phyloP scores from a whole-genome alignment of 257 asterid genomes.

The Leptodermis oblonga region DNA sequence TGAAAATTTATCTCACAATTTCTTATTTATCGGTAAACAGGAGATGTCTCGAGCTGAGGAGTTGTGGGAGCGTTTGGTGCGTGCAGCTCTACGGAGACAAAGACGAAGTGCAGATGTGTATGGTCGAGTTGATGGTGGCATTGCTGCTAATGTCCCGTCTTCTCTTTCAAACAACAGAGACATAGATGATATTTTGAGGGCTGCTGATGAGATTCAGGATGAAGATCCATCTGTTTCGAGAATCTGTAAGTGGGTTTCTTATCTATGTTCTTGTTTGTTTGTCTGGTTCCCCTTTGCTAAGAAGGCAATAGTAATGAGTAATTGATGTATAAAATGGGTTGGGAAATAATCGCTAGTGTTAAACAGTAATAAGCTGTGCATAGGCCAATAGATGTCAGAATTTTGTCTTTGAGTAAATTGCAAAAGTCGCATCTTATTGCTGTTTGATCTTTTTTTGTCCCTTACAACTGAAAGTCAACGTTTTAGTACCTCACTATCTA shows the following conservation, averaged over 20 bases:
- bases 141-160: conserved; percentile 88
- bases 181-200: conserved; percentile 87
- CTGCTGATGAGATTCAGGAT: conserved; percentile 94
- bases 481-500: too few relatives aligned
- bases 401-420: not conserved
- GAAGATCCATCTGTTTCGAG: conserved; percentile 82
- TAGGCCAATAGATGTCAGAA: not conserved
- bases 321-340: not conserved
- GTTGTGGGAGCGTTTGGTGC: conserved; percentile 90
- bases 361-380: too few relatives aligned
- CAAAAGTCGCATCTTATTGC: not conserved
- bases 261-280: not conserved
- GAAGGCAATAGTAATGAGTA: not conserved
- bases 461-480: too few relatives aligned
- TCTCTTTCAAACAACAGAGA: conserved; percentile 83
- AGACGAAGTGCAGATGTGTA: conserved; percentile 42
- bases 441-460: not conserved
- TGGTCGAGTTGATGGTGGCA: conserved; percentile 60
- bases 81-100: conserved; percentile 83
- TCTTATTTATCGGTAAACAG: conserved; percentile 20
- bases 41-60: conserved; percentile 95
- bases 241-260: conserved; percentile 45
- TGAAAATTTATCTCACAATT: not conserved
- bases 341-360: too few relatives aligned
- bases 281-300: not conserved